Base-by-base conservation (phyloP, 371 early-diverging fungal species). In the Syncephalastrum monosporum region DNA sequence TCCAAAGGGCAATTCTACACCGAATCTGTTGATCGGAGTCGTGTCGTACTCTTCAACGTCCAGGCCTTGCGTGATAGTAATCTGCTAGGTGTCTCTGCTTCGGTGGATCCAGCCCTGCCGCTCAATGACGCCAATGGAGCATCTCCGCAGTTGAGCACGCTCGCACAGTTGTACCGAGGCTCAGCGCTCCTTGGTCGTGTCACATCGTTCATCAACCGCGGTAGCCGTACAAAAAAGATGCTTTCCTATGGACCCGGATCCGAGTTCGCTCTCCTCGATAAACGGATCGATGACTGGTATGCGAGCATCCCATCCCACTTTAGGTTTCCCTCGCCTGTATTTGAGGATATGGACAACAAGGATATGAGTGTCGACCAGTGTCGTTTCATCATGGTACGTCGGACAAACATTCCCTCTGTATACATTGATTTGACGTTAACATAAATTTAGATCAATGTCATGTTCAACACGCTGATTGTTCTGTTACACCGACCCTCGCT, bases 401-500 rank as follows among this genome's bases (percentile, higher is more conserved):
- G 67, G 15, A 65, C 67, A 33, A 33, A 33, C 10, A 33, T 33
- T 33, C 8, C 5, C 10, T 33, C 10, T 33, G 38, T 33, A 33
- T 33, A 33, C 38, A 33, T 33, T 33, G 38, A 33, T 33, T 10
- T 33, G 38, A 33, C 38, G 38, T 33, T 33, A 33, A 33, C 38
- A 33, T 33, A 33, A 33, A 33, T 33, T 24, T 53, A 60, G 60
- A 50, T 60, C 42, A 82, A 82, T 63, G 63, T 77, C 27, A 44
- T 81, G n/a, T 69, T 80, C 53, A 74, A 82, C 51, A 75, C 81
- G 5, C 47, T 77, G 1, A 73, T 73, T 7, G 77, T 81, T 0
- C 57, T 84, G 27, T 59, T 84, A 12, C 82, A 84, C 53, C 77
- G 84, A 13, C 75, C 80, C 8, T 68, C 76, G 1, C 49, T 72